Conservation (phyloP, 2,329 filamentous ascomycete genomes). For the Periconia sp. region DNA sequence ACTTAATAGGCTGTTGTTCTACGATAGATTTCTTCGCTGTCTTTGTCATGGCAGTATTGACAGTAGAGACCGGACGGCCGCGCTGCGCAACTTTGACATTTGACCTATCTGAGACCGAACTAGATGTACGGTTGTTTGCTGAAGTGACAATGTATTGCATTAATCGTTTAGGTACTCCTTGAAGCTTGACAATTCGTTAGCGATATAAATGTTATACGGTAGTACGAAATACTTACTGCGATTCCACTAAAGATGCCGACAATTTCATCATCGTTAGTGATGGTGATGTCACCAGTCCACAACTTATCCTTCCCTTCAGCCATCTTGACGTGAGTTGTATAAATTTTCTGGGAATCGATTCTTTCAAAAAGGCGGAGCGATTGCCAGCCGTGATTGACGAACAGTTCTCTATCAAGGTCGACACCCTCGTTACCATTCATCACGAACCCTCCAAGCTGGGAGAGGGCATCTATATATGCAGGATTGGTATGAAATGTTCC, state of each 20-base stretch:
- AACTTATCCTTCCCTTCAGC: conserved; percentile 3
- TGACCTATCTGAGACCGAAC: background rate
- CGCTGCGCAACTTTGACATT: too few species aligned
- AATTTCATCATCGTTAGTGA: conserved; percentile 16
- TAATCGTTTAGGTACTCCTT: background rate
- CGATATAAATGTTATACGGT: background rate
- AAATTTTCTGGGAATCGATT: conserved; percentile 11
- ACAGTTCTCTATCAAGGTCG: conserved; percentile 15
- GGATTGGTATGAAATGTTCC: conserved; percentile 13
- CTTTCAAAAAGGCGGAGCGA: conserved; percentile 15
- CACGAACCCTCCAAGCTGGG: conserved; percentile 20
- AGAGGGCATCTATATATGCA: conserved; percentile 14
- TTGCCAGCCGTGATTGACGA: conserved; percentile 27
- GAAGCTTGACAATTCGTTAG: conserved; percentile 12
- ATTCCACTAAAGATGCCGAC: conserved; percentile 12
- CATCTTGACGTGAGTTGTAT: conserved; percentile 17
- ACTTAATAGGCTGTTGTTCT: background rate
- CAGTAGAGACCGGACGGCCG: background rate
- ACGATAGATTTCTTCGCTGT: background rate
- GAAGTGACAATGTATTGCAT: background rate
- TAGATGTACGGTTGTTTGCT: background rate
- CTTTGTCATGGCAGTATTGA: background rate
- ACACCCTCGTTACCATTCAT: conserved; percentile 23
- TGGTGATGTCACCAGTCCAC: conserved; percentile 12
- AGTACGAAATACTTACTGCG: conserved; percentile 1